Conservation (phyloP, 495 filamentous ascomycete genomes). For the Neurospora hispaniola region DNA sequence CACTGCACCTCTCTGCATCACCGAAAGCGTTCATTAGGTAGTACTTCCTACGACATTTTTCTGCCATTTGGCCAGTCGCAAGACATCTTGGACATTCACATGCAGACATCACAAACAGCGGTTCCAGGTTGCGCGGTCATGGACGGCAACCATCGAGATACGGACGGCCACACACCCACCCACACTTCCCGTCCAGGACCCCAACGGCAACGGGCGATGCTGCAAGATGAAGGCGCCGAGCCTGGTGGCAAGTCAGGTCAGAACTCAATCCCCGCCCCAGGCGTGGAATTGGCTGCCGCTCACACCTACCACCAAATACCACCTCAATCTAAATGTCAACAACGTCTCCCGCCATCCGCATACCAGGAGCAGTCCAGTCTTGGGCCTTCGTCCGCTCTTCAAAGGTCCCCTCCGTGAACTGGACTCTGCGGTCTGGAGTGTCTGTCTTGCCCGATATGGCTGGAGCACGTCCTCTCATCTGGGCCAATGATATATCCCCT, state of each 20-base stretch:
- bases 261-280: not conserved
- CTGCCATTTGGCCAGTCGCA: not conserved
- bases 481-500: not conserved
- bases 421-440: not conserved
- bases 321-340: not conserved
- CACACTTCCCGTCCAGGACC: not conserved
- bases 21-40: not conserved
- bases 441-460: not conserved
- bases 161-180: not conserved
- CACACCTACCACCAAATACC: not conserved
- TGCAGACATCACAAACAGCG: not conserved
- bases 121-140: not conserved
- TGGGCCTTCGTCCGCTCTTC: not conserved
- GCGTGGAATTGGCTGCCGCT: not conserved
- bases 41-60: not conserved
- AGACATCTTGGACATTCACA: not conserved
- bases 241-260: not conserved
- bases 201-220: not conserved
- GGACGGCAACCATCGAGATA: not conserved
- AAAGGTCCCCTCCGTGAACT: not conserved
- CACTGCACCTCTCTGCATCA: not conserved
- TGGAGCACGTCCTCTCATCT: not conserved
- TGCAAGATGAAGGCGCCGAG: not conserved
- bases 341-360: not conserved
- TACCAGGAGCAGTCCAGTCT: not conserved